phyloP scores from a whole-genome alignment of 2,329 filamentous ascomycete species.

The Colletotrichum kahawae region DNA sequence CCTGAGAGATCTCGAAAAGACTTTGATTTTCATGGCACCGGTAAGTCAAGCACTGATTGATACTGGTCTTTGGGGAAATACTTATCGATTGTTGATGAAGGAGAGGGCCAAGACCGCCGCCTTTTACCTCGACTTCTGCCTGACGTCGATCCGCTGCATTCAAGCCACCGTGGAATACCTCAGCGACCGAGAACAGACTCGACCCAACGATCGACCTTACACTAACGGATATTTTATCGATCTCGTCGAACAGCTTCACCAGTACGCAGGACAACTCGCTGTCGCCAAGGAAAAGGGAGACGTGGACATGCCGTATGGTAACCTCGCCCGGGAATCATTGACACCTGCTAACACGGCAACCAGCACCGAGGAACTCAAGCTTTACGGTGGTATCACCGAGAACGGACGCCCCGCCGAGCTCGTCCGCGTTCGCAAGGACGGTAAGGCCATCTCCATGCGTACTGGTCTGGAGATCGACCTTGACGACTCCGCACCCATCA shows the following conservation, averaged over 20 bases:
- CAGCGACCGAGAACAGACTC: constrained; percentile 83
- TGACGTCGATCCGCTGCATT: constrained; percentile 87
- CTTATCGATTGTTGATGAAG: constrained; percentile 77
- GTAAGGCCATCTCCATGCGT: constrained; percentile 78
- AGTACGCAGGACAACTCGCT: constrained; percentile 86
- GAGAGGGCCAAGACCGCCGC: constrained; percentile 75
- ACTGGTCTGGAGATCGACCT: constrained; percentile 69
- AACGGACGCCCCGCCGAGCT: constrained; percentile 86
- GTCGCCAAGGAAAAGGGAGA: constrained; percentile 72
- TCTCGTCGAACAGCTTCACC: constrained; percentile 89
- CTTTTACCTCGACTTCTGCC: constrained; percentile 85
- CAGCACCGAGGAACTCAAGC: constrained; percentile 72
- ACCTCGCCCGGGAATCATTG: constrained; percentile 2
- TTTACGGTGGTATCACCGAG: constrained; percentile 81
- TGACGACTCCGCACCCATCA: constrained; percentile 50
- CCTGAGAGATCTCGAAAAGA: constrained; percentile 93
- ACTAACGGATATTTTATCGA: constrained; percentile 97
- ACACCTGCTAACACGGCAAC: neutral
- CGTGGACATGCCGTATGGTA: constrained; percentile 60
- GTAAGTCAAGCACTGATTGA: constrained; percentile 74
- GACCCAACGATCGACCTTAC: constrained; percentile 87
- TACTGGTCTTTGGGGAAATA: constrained; percentile 63
- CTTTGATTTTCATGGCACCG: constrained; percentile 85
- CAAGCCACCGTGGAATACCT: constrained; percentile 88
- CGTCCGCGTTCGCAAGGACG: constrained; percentile 80